Evolutionary conservation across 257 asterid genomes (phyloP), one percentile per base, ranked within the genome.

Genomic region (Cinchona pubescens): DNA sequence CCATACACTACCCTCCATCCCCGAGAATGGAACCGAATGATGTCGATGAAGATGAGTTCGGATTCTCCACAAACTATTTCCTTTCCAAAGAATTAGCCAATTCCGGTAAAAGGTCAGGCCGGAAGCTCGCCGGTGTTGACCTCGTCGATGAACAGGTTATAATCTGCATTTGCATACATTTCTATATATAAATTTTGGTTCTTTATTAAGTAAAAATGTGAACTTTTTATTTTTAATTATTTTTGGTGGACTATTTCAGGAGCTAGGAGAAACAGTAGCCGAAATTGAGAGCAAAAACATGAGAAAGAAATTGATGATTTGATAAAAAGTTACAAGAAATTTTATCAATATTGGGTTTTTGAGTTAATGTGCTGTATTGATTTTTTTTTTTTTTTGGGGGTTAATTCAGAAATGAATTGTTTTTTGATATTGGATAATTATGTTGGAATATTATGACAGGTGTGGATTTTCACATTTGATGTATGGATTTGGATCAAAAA

Each of bases 401-500:
- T n/a, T n/a, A n/a, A n/a, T n/a, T n/a, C n/a, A n/a, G n/a, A n/a
- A n/a, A n/a, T n/a, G n/a, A n/a, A n/a, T n/a, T n/a, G n/a, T n/a
- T n/a, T n/a, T n/a, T n/a, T n/a, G n/a, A n/a, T n/a, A n/a, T n/a
- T n/a, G n/a, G n/a, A n/a, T n/a, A n/a, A 46, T 51, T 67, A 29
- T 75, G 37, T 74, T 70, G 35, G n/a, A 32, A 49, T 42, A 56
- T 15, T 68, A 30, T 69, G 76, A 70, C 68, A 93, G 97, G 90
- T 86, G 91, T 68, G 96, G 97, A 14, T 92, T 90, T 79, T 96
- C 93, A 76, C 90, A 92, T 37, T 76, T 94, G 85, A 89, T 92
- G 97, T 90, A 94, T 83, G 98, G 98, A 7, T 94, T 92, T 68
- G 97, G 98, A 78, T 94, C 97, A 27, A 94, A 94, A 85, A 94